Evolutionary conservation across 305 asterid genomes (phyloP).

Genomic region (Fraxinus platypoda): DNA sequence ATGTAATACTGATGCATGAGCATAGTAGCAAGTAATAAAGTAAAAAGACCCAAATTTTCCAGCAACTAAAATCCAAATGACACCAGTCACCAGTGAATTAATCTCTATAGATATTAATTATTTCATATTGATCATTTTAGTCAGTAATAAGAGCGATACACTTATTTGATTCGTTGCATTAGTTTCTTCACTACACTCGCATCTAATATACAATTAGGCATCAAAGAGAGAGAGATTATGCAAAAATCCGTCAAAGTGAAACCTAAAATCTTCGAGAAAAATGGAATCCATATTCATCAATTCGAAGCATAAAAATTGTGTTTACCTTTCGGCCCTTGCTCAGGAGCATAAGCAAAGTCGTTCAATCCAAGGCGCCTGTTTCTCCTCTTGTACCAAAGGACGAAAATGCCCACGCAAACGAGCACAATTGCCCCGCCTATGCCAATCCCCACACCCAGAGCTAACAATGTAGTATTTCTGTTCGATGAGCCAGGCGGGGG

Average conservation of each 20-base stretch:
- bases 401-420: constrained; percentile 59
- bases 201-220: not conserved
- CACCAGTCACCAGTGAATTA: not conserved
- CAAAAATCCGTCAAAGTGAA: not conserved
- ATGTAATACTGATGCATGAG: constrained; percentile 4
- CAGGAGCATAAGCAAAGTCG: constrained; percentile 32
- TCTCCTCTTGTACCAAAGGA: constrained; percentile 65
- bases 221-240: not conserved
- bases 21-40: not conserved
- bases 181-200: not conserved
- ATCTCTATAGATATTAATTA: not conserved
- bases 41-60: not conserved
- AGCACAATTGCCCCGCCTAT: constrained; percentile 74
- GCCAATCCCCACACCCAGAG: constrained; percentile 79
- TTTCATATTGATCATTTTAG: not conserved
- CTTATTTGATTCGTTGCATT: not conserved
- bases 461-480: constrained; percentile 46
- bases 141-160: not conserved
- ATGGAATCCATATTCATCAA: not conserved
- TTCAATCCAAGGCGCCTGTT: constrained; percentile 40
- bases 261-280: not conserved
- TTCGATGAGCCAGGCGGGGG: constrained; percentile 17
- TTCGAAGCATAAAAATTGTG: not conserved
- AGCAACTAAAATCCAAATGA: not conserved
- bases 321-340: constrained; percentile 51